These are phyloP conservation scores for Vishniacozyma victoriae DNA, from an alignment of 768 basidiomycete species.

Conservation along the genomic window DNA sequence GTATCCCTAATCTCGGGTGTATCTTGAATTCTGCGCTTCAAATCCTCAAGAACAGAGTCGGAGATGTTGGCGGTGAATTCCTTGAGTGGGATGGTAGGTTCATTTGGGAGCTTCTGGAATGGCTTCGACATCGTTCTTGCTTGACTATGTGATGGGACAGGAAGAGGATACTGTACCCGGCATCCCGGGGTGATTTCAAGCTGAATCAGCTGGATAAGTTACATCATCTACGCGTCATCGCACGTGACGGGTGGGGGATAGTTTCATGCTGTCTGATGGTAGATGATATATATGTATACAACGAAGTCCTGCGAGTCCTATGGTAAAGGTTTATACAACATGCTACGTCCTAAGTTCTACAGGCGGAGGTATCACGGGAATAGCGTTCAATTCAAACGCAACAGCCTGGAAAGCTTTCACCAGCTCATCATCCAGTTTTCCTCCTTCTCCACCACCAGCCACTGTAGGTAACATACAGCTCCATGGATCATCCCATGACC, in stretches of 20 bases:
- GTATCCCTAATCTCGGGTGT: conserved; percentile 2
- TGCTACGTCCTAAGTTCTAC: conserved; percentile 13
- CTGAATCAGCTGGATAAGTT: too few species aligned
- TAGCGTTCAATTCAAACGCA: conserved; percentile 13
- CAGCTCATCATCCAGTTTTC: conserved; percentile 10
- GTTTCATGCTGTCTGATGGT: too few species aligned
- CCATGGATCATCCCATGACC: conserved; percentile 34
- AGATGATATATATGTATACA: too few species aligned
- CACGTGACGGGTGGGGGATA: too few species aligned
- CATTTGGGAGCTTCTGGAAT: neutral
- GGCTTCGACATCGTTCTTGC: too few species aligned
- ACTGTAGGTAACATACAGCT: conserved; percentile 7
- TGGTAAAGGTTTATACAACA: too few species aligned
- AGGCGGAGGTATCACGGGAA: conserved; percentile 22
- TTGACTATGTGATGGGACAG: too few species aligned
- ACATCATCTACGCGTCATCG: too few species aligned
- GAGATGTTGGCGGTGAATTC: conserved; percentile 6
- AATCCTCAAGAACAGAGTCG: conserved; percentile 15
- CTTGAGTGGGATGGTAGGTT: neutral
- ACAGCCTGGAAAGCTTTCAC: conserved; percentile 9
- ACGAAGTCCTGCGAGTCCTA: too few species aligned
- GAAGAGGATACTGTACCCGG: too few species aligned
- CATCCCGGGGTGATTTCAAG: too few species aligned
- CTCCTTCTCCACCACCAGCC: conserved; percentile 5
- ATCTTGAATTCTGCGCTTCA: conserved; percentile 7